Evolutionary conservation across 306 rosid genomes (phyloP), one percentile per base, ranked within the genome.

Genomic region (Phaseolus lunatus): DNA sequence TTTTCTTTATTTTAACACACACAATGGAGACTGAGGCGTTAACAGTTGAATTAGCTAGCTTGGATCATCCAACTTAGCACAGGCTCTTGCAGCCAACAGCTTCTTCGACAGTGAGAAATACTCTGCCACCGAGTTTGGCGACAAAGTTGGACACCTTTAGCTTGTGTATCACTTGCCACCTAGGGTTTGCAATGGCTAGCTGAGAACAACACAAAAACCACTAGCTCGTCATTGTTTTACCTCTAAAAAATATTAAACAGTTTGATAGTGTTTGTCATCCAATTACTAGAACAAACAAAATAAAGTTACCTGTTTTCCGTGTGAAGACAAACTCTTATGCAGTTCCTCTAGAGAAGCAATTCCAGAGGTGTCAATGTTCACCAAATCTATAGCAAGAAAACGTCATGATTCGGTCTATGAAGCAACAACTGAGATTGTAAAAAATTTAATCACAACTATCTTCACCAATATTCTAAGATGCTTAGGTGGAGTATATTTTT

Each of bases 111-210:
- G 89, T 94, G 53, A 94, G 87, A 79, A 86, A 91, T 18, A 94
- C 85, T 44, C 77, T 84, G 13, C 90, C 96, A 64, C 82, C 80
- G 2, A 91, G 85, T 80, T 87, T 86, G 43, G 15, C 49, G 23
- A 88, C 86, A 83, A 88, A 93, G 61, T 91, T 85, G 4, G 94
- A 84, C 20, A 88, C 68, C 86, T 72, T 94, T 20, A 90, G 88
- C 87, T 91, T 94, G 92, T 93, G 97, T 81, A 91, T 91, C 53
- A 89, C 92, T 83, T 87, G 88, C 97, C 97, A 93, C 47, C 90
- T 87, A 0, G 98, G 98, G 66, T 86, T 93, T 2, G 84, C 91
- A 70, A 93, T 72, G 44, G 91, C 90, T 68, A 93, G 61, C 98
- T 93, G 84, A 43, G 7, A 67, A 66, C 20, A 67, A 67, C 5